Evolutionary conservation across 2,329 filamentous ascomycete genomes (phyloP), one percentile per base, ranked within the genome.

Genomic region (Aureobasidium sp.): DNA sequence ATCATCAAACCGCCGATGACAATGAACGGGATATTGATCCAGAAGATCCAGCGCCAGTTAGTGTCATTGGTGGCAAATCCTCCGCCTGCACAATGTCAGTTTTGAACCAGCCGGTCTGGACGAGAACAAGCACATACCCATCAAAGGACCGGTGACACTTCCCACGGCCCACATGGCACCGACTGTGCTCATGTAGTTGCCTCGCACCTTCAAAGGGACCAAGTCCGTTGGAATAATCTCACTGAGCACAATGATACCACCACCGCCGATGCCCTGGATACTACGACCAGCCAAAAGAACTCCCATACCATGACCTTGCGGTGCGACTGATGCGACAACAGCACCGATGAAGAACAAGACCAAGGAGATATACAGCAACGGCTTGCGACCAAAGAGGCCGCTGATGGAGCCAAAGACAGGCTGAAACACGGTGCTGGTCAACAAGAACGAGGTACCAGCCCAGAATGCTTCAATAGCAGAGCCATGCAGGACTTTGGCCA

Each of bases 191-290:
- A 71, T 64, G 55, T 70, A 77, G 10, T 70, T 65, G 8, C 71
- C 71, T 47, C 77, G 64, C 55, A 78, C 68, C 3, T 71, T 63
- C 10, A 80, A 63, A 0, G 76, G 72, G 0, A 79, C 70, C 3
- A 80, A 61, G 53, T 80, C 78, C 21, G 69, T 74, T 6, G 78
- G 64, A 14, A 80, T 70, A 47, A 78, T 69, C 21, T 74, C 71
- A 4, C 71, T 66, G 3, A 79, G 63, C 34, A 74, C 61, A 45
- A 68, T 69, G 57, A 74, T 69, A 0, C 75, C 75, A 4, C 71
- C 74, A 1, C 64, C 70, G 0, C 75, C 76, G 2, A 75, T 57
- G 0, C 81, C 80, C 55, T 83, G 78, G 1, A 83, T 63, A 0
- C 70, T 70, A 0, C 79, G 70, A 14, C 76, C 77, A 56, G 69